Evolutionary conservation across 108 stramenopile genomes (phyloP).

Genomic region (Nannochloropsis salina): DNA sequence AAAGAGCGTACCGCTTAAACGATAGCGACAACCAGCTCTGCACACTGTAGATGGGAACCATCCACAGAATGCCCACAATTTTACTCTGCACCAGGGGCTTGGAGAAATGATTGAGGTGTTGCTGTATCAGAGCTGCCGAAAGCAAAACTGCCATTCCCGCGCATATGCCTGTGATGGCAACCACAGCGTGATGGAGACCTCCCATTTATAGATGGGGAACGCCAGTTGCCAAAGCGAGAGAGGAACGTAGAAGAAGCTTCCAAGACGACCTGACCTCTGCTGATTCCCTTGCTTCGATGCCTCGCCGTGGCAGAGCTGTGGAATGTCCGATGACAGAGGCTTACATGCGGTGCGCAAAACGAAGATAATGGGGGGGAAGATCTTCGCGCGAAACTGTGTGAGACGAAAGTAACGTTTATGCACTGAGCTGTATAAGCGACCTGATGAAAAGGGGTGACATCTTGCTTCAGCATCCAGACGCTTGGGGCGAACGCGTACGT

Average conservation of each 20-base stretch:
- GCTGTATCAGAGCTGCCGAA: conserved; percentile 34
- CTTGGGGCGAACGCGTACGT: too few relatives aligned
- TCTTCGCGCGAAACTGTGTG: too few relatives aligned
- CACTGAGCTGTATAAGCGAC: too few relatives aligned
- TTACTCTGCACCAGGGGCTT: conserved; percentile 40
- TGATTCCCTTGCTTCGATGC: too few relatives aligned
- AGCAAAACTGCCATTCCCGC: conserved; percentile 35
- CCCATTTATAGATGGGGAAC: background rate
- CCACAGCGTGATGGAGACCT: background rate
- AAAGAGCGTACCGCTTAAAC: conserved; percentile 35
- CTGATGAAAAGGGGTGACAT: too few relatives aligned
- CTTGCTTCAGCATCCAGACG: too few relatives aligned
- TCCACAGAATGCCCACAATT: conserved; percentile 54
- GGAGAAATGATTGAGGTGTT: conserved; percentile 43
- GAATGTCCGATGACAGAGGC: too few relatives aligned
- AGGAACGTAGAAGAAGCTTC: background rate
- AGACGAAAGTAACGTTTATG: too few relatives aligned
- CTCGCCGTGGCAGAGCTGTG: too few relatives aligned
- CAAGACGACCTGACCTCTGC: too few relatives aligned
- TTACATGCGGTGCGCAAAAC: too few relatives aligned
- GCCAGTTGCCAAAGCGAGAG: background rate
- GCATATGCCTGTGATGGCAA: conserved; percentile 33
- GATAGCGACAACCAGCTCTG: conserved; percentile 49
- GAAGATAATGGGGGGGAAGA: too few relatives aligned
- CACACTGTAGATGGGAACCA: conserved; percentile 56